phyloP scores from a whole-genome alignment of 1,284 basidiomycete species.

The Pseudozyma sp. region DNA sequence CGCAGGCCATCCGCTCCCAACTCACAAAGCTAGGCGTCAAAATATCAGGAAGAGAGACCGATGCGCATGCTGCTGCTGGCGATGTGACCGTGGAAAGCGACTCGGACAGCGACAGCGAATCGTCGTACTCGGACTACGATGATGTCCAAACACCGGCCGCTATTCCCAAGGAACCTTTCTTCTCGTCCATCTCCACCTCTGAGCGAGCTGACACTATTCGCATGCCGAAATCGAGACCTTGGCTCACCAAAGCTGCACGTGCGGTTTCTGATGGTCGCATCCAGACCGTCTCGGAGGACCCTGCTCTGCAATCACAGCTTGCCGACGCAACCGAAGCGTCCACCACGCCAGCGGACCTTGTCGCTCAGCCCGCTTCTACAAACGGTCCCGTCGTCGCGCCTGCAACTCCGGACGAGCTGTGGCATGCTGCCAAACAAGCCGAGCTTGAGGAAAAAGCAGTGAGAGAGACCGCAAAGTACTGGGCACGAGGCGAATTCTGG shows the following conservation, averaged over 20 bases:
- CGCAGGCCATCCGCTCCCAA: conserved; percentile 31
- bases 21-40: conserved; percentile 17
- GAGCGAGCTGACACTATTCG: conserved; percentile 27
- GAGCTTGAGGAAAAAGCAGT: conserved; percentile 64
- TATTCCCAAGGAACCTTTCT: conserved; percentile 42
- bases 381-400: not conserved
- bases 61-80: not conserved
- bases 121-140: conserved; percentile 43
- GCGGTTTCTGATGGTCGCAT: conserved; percentile 42
- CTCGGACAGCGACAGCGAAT: conserved; percentile 33
- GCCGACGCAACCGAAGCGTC: conserved; percentile 9
- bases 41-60: not conserved
- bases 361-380: not conserved
- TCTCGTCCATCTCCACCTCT: conserved; percentile 17
- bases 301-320: conserved; percentile 14
- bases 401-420: conserved; percentile 41
- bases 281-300: conserved; percentile 27
- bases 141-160: conserved; percentile 54
- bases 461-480: conserved; percentile 57
- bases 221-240: conserved; percentile 37
- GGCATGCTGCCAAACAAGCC: conserved; percentile 57
- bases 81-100: conserved; percentile 17
- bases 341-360: conserved; percentile 16
- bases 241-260: conserved; percentile 40
- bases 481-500: conserved; percentile 61